A percentile compares a stretch with the other conserved stretches of the same genome.
phyloP scores from a whole-genome alignment of 1,139 yeast genomes.

The Candida sanyaensis region DNA sequence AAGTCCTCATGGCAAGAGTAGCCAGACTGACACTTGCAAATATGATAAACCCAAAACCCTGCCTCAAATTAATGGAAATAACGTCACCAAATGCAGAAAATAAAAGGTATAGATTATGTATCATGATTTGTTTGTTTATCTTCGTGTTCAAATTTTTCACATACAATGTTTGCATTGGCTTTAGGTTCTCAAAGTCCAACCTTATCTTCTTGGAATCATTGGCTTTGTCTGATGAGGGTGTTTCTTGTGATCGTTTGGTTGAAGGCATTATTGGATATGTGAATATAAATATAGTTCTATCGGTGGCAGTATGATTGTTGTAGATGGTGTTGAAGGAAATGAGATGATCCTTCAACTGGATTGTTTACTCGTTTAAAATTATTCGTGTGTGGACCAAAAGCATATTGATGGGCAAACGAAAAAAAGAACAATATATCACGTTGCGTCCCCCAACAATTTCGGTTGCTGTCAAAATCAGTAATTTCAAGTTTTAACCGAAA shows the following conservation, averaged over 20 bases:
- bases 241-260: not conserved
- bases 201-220: slow-evolving; percentile 10
- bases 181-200: slow-evolving; percentile 13
- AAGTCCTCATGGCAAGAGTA: slow-evolving; percentile 47
- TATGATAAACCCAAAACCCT: slow-evolving; percentile 80
- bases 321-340: too few relatives aligned
- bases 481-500: too few relatives aligned
- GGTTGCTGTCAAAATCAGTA: too few relatives aligned
- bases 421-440: too few relatives aligned
- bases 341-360: too few relatives aligned
- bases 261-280: not conserved
- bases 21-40: slow-evolving; percentile 55
- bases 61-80: slow-evolving; percentile 51
- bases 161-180: slow-evolving; percentile 54
- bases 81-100: slow-evolving; percentile 73
- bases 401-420: too few relatives aligned
- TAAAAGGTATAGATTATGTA: slow-evolving; percentile 58
- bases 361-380: too few relatives aligned
- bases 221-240: not conserved
- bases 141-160: slow-evolving; percentile 68
- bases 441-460: too few relatives aligned
- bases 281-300: too few relatives aligned
- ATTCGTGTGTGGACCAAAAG: too few relatives aligned
- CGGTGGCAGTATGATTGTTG: too few relatives aligned
- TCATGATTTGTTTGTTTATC: slow-evolving; percentile 46